phyloP scores from a whole-genome alignment of 2,329 filamentous ascomycete genomes.

The Claviceps paspali region DNA sequence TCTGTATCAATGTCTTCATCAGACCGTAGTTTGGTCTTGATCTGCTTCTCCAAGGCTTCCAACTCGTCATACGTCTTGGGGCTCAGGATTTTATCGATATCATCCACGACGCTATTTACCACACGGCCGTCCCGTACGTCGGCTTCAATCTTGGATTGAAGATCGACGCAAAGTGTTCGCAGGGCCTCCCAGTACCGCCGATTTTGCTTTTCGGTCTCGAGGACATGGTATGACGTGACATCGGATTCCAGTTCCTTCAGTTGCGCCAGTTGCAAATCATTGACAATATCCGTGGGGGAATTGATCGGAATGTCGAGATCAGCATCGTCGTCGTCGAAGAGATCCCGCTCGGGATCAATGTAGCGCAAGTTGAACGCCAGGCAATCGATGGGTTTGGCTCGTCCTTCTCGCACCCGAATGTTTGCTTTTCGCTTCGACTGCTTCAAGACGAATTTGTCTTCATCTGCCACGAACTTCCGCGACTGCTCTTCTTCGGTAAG shows the following conservation, averaged over 20 bases:
- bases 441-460: conserved; percentile 89
- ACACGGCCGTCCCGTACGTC: conserved; percentile 53
- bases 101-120: conserved; percentile 65
- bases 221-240: conserved; percentile 60
- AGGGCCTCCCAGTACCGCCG: conserved; percentile 88
- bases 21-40: conserved; percentile 69
- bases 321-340: conserved; percentile 71
- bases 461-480: conserved; percentile 75
- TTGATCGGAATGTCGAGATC: conserved; percentile 62
- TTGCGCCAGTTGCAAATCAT: conserved; percentile 50
- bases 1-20: conserved; percentile 90
- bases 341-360: conserved; percentile 68
- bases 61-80: conserved; percentile 80
- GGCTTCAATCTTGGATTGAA: conserved; percentile 49
- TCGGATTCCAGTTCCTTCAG: conserved; percentile 67
- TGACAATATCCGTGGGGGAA: conserved; percentile 67
- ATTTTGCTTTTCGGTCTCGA: conserved; percentile 68
- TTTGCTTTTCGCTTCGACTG: conserved; percentile 97
- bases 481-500: conserved; percentile 65
- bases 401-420: conserved; percentile 79
- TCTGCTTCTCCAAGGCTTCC: conserved; percentile 74
- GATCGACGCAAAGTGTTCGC: conserved; percentile 67
- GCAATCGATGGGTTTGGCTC: conserved; percentile 87
- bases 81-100: conserved; percentile 74
- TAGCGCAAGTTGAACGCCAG: conserved; percentile 81